Base-by-base conservation (phyloP, 2,329 filamentous ascomycete genomes). In the Xylariaceae sp. region DNA sequence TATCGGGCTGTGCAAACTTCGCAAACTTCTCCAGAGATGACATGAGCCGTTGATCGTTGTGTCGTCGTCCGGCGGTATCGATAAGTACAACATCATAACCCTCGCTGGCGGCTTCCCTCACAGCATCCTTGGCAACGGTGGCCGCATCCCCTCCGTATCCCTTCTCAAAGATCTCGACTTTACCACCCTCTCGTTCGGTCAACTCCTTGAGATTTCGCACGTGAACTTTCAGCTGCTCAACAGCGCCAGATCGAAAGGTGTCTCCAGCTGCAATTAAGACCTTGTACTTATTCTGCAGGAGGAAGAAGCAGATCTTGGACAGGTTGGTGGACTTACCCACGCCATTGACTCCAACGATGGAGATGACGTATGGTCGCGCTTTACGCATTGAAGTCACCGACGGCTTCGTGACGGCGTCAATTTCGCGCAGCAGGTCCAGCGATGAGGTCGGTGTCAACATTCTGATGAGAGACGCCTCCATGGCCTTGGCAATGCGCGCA, bases 71-170 rank as follows among this genome's bases (percentile, higher is more conserved):
- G 1, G 94, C 94, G 0, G 94, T 99, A 67, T 99, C 94, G 61
- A 99, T 96, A 50, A 99, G 80, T 0, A 99, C 94, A 11, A 99
- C 94, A 63, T 97, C 91, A 64, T 87, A 97, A 38, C 80, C 80
- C 59, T 89, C 79, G 46, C 85, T 80, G 0, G 83, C 77, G 3
- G 89, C 94, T 63, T 87, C 87, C 2, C 77, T 68, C n/a, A 99
- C 91, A 0, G 94, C 92, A 62, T 97, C 94, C 66, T 92, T 90
- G 39, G 94, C 94, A 41, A 99, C 92, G 36, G 90, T 87, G 11
- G 95, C 95, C 0, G 95, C 94, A 65, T 99, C 95, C 66, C 96
- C 97, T 62, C 94, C 94, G 67, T 99, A 99, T 33, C 94, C 94
- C 72, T 95, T 94, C 66, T 99, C 90, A 70, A 95, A 99, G 43